These are phyloP conservation scores for Penicillium lividum DNA, from an alignment of 495 filamentous ascomycete species.

Conservation along the genomic window DNA sequence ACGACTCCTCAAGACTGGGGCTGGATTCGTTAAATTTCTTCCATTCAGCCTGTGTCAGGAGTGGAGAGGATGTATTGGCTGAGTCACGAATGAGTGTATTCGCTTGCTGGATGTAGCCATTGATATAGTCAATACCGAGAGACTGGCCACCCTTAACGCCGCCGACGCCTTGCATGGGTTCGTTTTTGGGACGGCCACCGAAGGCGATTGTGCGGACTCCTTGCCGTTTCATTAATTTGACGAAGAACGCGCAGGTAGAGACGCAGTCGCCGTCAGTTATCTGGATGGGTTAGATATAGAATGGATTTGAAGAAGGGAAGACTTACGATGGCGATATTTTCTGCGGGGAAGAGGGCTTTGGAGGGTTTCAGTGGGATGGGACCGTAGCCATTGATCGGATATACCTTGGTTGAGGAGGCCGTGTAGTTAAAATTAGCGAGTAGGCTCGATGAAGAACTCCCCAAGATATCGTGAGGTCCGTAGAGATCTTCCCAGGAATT, in stretches of 20 bases:
- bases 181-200: conserved; percentile 57
- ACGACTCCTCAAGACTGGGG: conserved; percentile 19
- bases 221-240: conserved; percentile 54
- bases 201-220: conserved; percentile 61
- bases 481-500: conserved; percentile 55
- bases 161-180: conserved; percentile 65
- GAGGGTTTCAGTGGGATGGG: conserved; percentile 27
- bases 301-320: not conserved
- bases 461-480: conserved; percentile 43
- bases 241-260: conserved; percentile 64
- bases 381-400: conserved; percentile 45
- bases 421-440: conserved; percentile 52
- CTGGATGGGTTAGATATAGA: conserved; percentile 15
- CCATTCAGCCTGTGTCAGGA: conserved; percentile 38
- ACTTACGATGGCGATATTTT: conserved; percentile 51
- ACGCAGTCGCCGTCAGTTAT: conserved; percentile 63
- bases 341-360: conserved; percentile 43
- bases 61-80: conserved; percentile 24
- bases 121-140: conserved; percentile 25
- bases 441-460: conserved; percentile 47
- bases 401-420: conserved; percentile 34
- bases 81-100: conserved; percentile 19
- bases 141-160: conserved; percentile 55
- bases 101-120: conserved; percentile 37
- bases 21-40: conserved; percentile 28